Percentiles rank a stretch among this genome's conserved stretches.
phyloP scores from a whole-genome alignment of 345 rosid genomes.

The Fremontodendron californicum region DNA sequence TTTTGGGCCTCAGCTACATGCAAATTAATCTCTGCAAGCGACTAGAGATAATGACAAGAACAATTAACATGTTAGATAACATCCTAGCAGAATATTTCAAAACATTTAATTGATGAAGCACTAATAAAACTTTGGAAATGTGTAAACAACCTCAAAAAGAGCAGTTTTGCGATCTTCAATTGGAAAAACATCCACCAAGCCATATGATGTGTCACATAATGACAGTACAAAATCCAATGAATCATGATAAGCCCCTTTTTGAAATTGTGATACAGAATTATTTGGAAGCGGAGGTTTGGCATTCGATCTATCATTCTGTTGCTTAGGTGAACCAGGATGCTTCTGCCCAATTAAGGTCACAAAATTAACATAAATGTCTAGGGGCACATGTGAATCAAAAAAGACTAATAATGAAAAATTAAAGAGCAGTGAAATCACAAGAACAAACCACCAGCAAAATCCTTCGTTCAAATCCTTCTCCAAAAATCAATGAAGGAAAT shows the following conservation, averaged over 20 bases:
- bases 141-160: slow-evolving; percentile 73
- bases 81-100: slow-evolving; percentile 14
- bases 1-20: slow-evolving; percentile 75
- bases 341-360: slow-evolving; percentile 46
- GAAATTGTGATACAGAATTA: slow-evolving; percentile 64
- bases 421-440: slow-evolving; percentile 12
- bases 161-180: slow-evolving; percentile 95
- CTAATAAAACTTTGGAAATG: slow-evolving; percentile 8
- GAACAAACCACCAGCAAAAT: background rate
- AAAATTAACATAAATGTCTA: slow-evolving; percentile 7
- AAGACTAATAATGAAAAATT: slow-evolving; percentile 11
- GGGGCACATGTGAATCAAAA: slow-evolving; percentile 3
- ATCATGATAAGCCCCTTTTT: slow-evolving; percentile 90
- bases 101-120: slow-evolving; percentile 7
- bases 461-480: background rate
- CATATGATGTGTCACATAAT: slow-evolving; percentile 90
- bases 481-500: background rate
- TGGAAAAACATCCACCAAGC: slow-evolving; percentile 94
- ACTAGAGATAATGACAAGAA: slow-evolving; percentile 51
- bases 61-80: slow-evolving; percentile 25
- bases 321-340: slow-evolving; percentile 81
- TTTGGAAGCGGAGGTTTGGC: slow-evolving; percentile 78
- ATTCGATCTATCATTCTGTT: slow-evolving; percentile 60
- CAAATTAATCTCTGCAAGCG: slow-evolving; percentile 82
- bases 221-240: slow-evolving; percentile 93